Conservation (phyloP, 192 early-diverging fungal genomes). For the Linnemannia exigua region DNA sequence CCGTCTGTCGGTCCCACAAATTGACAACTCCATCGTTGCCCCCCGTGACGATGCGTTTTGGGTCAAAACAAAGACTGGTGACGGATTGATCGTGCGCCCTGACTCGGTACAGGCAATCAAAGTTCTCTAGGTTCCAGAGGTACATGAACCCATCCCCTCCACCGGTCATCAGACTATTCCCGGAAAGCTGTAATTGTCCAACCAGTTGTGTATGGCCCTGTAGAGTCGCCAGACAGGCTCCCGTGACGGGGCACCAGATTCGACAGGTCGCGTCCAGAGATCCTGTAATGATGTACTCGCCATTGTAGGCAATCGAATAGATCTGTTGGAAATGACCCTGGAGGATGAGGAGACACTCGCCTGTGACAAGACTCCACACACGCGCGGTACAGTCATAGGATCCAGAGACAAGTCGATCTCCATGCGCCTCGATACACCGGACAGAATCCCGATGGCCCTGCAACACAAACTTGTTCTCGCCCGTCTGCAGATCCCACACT, state of each 20-base stretch:
- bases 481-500: slow-evolving; percentile 87
- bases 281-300: slow-evolving; percentile 88
- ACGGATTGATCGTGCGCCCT: slow-evolving; percentile 87
- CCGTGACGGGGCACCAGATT: slow-evolving; percentile 92
- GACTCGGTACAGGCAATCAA: slow-evolving; percentile 73
- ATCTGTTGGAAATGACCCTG: slow-evolving; percentile 95
- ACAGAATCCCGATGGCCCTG: slow-evolving; percentile 92
- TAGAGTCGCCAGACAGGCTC: slow-evolving; percentile 81
- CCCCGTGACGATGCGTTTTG: slow-evolving; percentile 91
- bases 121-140: slow-evolving; percentile 86
- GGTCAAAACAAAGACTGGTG: slow-evolving; percentile 97
- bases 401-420: slow-evolving; percentile 89
- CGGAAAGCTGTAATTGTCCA: slow-evolving; percentile 89
- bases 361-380: slow-evolving; percentile 89
- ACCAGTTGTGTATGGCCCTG: slow-evolving; percentile 96
- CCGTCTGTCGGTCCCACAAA: slow-evolving; percentile 93
- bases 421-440: slow-evolving; percentile 90
- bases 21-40: slow-evolving; percentile 93
- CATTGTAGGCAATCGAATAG: slow-evolving; percentile 93
- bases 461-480: slow-evolving; percentile 80
- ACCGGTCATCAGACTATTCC: slow-evolving; percentile 89
- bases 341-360: slow-evolving; percentile 78
- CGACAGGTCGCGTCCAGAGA: slow-evolving; percentile 93
- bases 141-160: slow-evolving; percentile 94
- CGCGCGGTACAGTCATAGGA: slow-evolving; percentile 94